Base-by-base conservation (phyloP, 2,329 filamentous ascomycete species). In the Cadophora sp. region DNA sequence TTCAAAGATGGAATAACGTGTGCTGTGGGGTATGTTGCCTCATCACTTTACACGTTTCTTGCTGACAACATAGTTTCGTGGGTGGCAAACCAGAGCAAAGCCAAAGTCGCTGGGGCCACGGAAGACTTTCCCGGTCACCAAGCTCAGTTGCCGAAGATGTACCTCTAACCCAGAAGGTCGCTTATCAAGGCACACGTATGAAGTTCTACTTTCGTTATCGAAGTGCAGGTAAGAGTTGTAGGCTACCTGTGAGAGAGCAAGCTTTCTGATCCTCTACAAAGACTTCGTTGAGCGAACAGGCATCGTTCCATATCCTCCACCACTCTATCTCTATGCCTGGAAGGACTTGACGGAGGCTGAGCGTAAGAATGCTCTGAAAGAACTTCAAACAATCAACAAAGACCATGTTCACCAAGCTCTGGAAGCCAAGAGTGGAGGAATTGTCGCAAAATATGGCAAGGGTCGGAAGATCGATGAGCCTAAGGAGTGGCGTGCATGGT, bases 301-400 rank as follows among this genome's bases (percentile, higher is more conserved):
- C 6, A 34, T 71, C 40, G 34, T 66, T 9, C 24, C 27, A 40
- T 69, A 69, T 46, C 60, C 67, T 1, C 64, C 64, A 3, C 64
- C 64, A 2, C 50, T 69, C 9, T 40, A 69, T 46, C 12, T 22
- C 8, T 66, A 64, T 31, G 5, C 40, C 1, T 69, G 67, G 67
- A 26, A 69, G 5, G 29, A 60, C 16, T 34, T 69, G 3, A 26
- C 27, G 8, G 22, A 43, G n/a, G 4, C 16, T 14, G 64, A 69
- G n/a, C 37, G 64, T 43, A 59, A 66, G 43, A 34, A 6, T 43
- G 53, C 22, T 29, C 5, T 68, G 16, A 34, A 22, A 19, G 37
- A 64, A 24, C 61, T 68, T 1, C 61, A 68, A 53, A 16, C 22
- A 1, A 68, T 68, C 55, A 68, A 64, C 29, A 56, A 46, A 48